Percentiles rank a stretch among this genome's conserved stretches.
These are phyloP conservation scores for Testicularia cyperi DNA, from an alignment of 1,284 basidiomycete species.

Conservation along the genomic window DNA sequence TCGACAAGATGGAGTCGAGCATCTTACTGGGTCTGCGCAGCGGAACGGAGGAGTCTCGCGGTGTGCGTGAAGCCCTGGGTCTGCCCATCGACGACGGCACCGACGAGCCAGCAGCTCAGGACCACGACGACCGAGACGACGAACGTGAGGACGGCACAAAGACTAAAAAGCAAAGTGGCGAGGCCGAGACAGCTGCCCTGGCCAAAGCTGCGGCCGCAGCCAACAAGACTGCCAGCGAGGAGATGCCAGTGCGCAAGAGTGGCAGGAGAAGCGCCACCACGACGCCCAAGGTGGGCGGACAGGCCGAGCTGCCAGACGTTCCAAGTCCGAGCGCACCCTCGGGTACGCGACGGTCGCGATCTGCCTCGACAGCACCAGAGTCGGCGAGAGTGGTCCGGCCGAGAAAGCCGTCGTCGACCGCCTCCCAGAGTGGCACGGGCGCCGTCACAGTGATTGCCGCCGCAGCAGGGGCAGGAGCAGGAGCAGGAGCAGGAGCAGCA, in stretches of 20 bases:
- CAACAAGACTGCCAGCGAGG: slow-evolving; percentile 1
- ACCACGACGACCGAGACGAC: no score
- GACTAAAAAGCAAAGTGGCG: slow-evolving; percentile 5
- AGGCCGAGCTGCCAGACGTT: no score
- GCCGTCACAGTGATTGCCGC: no score
- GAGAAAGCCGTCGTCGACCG: no score
- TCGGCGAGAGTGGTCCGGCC: no score
- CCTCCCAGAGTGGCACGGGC: neutral
- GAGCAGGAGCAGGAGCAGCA: no score
- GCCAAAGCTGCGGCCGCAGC: slow-evolving; percentile 30
- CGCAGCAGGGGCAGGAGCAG: no score
- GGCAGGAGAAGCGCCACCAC: slow-evolving; percentile 12
- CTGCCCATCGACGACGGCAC: slow-evolving; percentile 8
- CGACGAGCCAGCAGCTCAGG: neutral
- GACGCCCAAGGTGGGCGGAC: slow-evolving; percentile 11
- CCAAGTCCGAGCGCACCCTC: slow-evolving; percentile 3
- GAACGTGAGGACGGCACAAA: slow-evolving; percentile 1
- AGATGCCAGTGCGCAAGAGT: neutral
- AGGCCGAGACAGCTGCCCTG: slow-evolving; percentile 20
- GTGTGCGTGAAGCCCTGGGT: slow-evolving; percentile 36
- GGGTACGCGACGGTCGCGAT: neutral
- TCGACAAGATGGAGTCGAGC: slow-evolving; percentile 47
- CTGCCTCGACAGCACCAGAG: no score
- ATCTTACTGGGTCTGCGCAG: slow-evolving; percentile 45
- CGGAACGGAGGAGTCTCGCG: slow-evolving; percentile 41